Conservation (phyloP, 73 alveolate genomes). For the Effrenium voratum region DNA sequence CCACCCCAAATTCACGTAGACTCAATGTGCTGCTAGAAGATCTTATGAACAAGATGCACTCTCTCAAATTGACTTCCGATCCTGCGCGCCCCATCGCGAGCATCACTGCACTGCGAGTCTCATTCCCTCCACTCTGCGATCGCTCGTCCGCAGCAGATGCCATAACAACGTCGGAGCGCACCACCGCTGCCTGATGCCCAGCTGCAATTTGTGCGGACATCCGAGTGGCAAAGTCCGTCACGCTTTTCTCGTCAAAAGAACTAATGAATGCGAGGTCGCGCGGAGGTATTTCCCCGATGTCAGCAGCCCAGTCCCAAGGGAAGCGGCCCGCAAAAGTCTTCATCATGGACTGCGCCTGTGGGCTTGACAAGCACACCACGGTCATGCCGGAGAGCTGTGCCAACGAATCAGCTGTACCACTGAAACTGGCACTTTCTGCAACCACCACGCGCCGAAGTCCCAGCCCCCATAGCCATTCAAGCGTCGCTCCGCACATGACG, state of each 20-base stretch:
- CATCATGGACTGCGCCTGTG: slow-evolving; percentile 62
- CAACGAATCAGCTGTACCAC: slow-evolving; percentile 30
- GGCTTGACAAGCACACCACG: background rate
- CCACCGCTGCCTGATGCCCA: slow-evolving; percentile 43
- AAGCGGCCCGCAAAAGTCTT: slow-evolving; percentile 18
- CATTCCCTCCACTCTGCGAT: slow-evolving; percentile 52
- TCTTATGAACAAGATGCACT: background rate
- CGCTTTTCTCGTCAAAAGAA: background rate
- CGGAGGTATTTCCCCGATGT: slow-evolving; percentile 79
- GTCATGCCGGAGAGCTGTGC: slow-evolving; percentile 57
- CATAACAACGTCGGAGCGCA: background rate
- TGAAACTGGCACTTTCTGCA: slow-evolving; percentile 63
- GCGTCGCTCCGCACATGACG: slow-evolving; percentile 51
- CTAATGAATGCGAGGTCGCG: slow-evolving; percentile 21
- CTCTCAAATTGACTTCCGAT: slow-evolving; percentile 28
- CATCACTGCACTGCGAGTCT: slow-evolving; percentile 67
- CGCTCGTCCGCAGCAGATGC: slow-evolving; percentile 64
- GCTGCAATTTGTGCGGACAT: background rate
- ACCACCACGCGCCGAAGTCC: slow-evolving; percentile 70
- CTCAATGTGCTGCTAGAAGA: background rate
- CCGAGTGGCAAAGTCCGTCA: background rate
- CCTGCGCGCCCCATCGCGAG: slow-evolving; percentile 77
- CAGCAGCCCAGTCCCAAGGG: slow-evolving; percentile 93
- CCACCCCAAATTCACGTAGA: slow-evolving; percentile 13
- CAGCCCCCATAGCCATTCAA: slow-evolving; percentile 31